A percentile compares a stretch with the other conserved stretches of the same genome.
Evolutionary conservation across 1,284 basidiomycete genomes (phyloP).

Genomic region (Gomphus bonarii): DNA sequence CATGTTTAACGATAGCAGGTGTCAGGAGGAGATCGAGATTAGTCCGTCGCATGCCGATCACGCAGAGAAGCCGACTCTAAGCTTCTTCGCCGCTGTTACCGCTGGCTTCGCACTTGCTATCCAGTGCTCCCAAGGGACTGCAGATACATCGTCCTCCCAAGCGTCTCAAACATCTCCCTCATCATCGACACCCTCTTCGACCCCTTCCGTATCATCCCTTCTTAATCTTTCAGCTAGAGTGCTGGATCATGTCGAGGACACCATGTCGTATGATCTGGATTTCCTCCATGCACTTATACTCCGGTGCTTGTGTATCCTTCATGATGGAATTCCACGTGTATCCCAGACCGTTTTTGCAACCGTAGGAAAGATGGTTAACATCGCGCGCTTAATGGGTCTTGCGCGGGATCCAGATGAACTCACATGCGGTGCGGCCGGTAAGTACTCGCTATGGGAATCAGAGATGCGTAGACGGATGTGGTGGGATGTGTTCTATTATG

Average conservation of each 20-base stretch:
- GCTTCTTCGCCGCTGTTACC: conserved; percentile 47
- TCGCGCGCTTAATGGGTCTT: conserved; percentile 54
- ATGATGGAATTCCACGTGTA: conserved; percentile 36
- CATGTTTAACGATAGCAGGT: conserved; percentile 30
- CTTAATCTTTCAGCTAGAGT: conserved; percentile 37
- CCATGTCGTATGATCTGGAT: conserved; percentile 37
- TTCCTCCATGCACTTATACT: conserved; percentile 40
- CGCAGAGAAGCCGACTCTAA: conserved; percentile 32
- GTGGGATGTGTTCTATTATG: conserved; percentile 68
- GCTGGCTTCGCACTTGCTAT: conserved; percentile 49
- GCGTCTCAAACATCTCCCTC: conserved; percentile 7
- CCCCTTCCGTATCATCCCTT: conserved; percentile 20
- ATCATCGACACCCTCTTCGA: conserved; percentile 2
- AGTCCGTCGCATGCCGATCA: conserved; percentile 1
- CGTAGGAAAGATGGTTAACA: conserved; percentile 60
- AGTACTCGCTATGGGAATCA: conserved; percentile 37
- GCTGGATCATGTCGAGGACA: conserved; percentile 31
- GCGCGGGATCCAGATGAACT: conserved; percentile 49
- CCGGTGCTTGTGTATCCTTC: conserved; percentile 42
- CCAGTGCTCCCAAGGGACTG: conserved; percentile 30
- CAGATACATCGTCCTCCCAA: conserved; percentile 21
- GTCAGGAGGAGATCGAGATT: conserved; percentile 12
- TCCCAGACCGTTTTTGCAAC: conserved; percentile 26
- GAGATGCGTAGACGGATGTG: conserved; percentile 53
- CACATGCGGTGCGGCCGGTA: conserved; percentile 23